Evolutionary conservation across 495 filamentous ascomycete genomes (phyloP).

Genomic region (Podospora pseudopauciseta): DNA sequence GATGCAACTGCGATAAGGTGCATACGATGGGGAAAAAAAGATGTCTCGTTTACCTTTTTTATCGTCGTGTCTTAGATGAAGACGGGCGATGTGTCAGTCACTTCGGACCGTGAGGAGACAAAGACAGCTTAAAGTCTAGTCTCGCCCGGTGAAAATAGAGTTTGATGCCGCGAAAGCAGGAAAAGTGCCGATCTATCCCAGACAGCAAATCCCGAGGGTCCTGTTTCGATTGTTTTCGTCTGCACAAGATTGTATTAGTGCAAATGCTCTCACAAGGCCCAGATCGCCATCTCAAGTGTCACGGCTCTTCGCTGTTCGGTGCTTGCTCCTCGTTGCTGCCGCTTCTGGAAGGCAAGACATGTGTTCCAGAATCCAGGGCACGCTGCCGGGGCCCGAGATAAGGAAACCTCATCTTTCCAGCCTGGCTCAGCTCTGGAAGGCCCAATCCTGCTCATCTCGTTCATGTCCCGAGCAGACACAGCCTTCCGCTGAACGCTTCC

Average conservation of each 20-base stretch:
- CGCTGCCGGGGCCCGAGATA: not conserved
- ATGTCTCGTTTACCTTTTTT: not conserved
- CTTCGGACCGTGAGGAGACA: not conserved
- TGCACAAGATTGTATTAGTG: not conserved
- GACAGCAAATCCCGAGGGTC: not conserved
- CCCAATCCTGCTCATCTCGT: constrained; percentile 10
- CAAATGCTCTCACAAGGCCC: not conserved
- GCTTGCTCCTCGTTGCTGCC: not conserved
- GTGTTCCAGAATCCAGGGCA: not conserved
- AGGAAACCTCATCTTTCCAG: not conserved
- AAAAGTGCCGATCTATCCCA: not conserved
- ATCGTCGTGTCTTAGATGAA: not conserved
- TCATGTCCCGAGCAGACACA: not conserved
- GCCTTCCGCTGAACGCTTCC: not conserved
- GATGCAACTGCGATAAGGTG: constrained; percentile 6
- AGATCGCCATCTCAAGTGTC: not conserved
- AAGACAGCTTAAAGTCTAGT: not conserved
- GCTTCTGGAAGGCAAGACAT: constrained; percentile 11
- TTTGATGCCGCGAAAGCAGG: not conserved
- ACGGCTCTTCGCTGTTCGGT: not conserved
- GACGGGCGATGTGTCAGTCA: not conserved
- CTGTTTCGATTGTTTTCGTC: not conserved
- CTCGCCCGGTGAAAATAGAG: constrained; percentile 2
- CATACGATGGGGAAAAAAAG: not conserved
- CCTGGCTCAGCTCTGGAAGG: not conserved